Percentiles rank a stretch among this genome's conserved stretches.
Evolutionary conservation across 1,284 basidiomycete genomes (phyloP).

Genomic region (Sporisorium sorghi): DNA sequence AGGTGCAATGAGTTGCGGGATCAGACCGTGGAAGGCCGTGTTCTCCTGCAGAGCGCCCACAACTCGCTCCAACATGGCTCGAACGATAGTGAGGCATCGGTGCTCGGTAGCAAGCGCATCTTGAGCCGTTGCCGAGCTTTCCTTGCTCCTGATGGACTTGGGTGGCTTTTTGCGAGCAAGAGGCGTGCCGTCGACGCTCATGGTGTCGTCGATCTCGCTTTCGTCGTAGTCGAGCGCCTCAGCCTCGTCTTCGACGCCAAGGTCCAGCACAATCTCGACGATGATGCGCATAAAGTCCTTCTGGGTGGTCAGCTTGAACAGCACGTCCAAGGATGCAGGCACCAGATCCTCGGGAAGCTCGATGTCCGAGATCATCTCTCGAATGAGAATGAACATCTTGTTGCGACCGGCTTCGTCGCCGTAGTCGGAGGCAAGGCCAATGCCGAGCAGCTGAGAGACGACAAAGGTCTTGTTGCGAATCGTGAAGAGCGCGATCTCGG

Average conservation of each 20-base stretch:
- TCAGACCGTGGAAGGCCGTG: conserved; percentile 88
- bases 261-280: conserved; percentile 85
- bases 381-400: conserved; percentile 78
- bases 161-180: conserved; percentile 44
- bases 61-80: conserved; percentile 86
- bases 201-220: conserved; percentile 47
- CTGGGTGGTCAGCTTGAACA: conserved; percentile 86
- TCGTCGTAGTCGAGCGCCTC: conserved; percentile 56
- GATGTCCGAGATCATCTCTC: conserved; percentile 77
- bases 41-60: conserved; percentile 84
- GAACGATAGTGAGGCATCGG: conserved; percentile 75
- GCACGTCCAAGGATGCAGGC: conserved; percentile 84
- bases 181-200: conserved; percentile 40
- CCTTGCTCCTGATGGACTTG: conserved; percentile 42
- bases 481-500: conserved; percentile 38
- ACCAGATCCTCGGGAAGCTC: conserved; percentile 83
- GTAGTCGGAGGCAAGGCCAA: conserved; percentile 88
- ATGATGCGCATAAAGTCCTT: conserved; percentile 91
- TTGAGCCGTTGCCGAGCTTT: conserved; percentile 20
- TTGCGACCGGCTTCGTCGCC: conserved; percentile 92
- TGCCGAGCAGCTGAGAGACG: conserved; percentile 82
- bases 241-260: conserved; percentile 70
- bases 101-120: conserved; percentile 56
- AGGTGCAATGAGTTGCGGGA: conserved; percentile 90
- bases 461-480: conserved; percentile 76